These are phyloP conservation scores for Tetrahymena malaccensis DNA, from an alignment of 73 alveolate genomes.

Conservation along the genomic window DNA sequence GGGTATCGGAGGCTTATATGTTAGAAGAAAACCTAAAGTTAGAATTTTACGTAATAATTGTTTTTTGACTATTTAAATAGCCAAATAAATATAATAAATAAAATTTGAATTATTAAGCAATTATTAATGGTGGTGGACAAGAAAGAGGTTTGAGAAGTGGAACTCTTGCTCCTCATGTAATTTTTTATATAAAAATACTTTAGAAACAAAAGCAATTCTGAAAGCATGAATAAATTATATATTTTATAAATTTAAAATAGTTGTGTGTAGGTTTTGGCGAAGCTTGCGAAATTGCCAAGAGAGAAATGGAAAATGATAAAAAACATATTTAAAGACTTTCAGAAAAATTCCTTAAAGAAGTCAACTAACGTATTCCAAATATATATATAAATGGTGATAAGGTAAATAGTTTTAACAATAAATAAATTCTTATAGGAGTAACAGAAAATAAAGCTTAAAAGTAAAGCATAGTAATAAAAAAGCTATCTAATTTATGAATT, in stretches of 20 bases:
- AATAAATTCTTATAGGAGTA: neutral
- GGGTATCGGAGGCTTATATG: slow-evolving; percentile 93
- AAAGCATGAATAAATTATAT: too few relatives aligned
- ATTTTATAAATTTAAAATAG: neutral
- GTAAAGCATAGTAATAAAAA: neutral
- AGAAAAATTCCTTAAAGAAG: slow-evolving; percentile 31
- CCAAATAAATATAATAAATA: neutral
- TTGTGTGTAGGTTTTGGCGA: slow-evolving; percentile 93
- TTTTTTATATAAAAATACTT: too few relatives aligned
- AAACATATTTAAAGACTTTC: slow-evolving; percentile 60
- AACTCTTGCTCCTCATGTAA: slow-evolving; percentile 83
- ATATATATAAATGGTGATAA: slow-evolving; percentile 67
- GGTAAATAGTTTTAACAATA: neutral
- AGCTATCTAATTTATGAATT: neutral
- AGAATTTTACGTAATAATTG: slow-evolving; percentile 55
- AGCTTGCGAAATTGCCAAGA: slow-evolving; percentile 74
- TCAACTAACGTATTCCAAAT: slow-evolving; percentile 43
- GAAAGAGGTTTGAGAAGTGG: slow-evolving; percentile 98
- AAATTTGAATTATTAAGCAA: neutral
- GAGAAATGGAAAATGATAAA: slow-evolving; percentile 81
- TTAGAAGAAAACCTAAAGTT: slow-evolving; percentile 95
- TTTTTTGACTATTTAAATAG: neutral
- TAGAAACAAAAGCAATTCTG: too few relatives aligned
- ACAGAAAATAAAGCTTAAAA: neutral
- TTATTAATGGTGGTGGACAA: slow-evolving; percentile 96